Conservation (phyloP, 164 flowering plant species). For the Brasenia schreberi region DNA sequence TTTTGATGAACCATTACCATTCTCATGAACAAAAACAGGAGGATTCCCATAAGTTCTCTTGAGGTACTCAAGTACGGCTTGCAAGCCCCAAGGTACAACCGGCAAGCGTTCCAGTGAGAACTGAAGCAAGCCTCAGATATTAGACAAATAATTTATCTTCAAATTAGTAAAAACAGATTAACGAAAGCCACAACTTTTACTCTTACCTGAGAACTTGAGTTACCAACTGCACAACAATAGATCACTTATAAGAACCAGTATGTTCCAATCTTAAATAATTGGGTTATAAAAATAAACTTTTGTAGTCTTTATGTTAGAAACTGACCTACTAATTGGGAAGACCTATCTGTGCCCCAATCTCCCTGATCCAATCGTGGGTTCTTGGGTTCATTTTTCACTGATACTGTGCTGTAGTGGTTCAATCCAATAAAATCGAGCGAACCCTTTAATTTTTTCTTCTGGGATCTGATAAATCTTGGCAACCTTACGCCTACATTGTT, state of each 20-base stretch:
- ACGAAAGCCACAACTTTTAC: too few relatives aligned
- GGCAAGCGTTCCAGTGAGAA: not conserved
- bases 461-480: constrained; percentile 30
- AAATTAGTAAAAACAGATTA: not conserved
- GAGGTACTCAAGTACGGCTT: constrained; percentile 8
- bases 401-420: constrained; percentile 17
- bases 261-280: not conserved
- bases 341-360: constrained; percentile 12
- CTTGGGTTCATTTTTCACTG: constrained; percentile 7
- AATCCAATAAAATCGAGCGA: constrained; percentile 22
- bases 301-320: not conserved
- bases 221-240: not conserved
- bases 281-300: too few relatives aligned
- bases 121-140: not conserved
- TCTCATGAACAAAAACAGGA: constrained; percentile 17
- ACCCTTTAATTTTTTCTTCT: constrained; percentile 16
- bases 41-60: constrained; percentile 19
- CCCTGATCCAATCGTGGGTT: not conserved
- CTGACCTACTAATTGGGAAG: not conserved
- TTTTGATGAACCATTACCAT: constrained; percentile 6
- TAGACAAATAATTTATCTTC: not conserved
- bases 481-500: constrained; percentile 32
- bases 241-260: not conserved
- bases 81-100: constrained; percentile 9
- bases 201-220: not conserved